phyloP scores from a whole-genome alignment of 768 basidiomycete species.

The Leccinum imitatum region DNA sequence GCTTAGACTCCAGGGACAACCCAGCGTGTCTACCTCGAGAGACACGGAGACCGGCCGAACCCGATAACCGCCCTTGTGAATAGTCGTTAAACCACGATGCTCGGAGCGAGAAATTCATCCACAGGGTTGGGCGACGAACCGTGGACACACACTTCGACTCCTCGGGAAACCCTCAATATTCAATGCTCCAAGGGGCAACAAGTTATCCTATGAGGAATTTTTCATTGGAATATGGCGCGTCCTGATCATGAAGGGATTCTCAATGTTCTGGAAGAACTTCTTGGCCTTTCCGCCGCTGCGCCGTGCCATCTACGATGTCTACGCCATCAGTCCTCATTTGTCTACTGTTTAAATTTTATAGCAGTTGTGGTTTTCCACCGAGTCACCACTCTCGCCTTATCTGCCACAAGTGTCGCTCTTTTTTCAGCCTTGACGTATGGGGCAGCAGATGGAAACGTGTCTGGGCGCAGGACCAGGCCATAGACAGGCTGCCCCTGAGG shows the following conservation, averaged over 20 bases:
- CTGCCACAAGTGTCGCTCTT: constrained; percentile 1
- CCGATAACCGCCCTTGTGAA: too few species aligned
- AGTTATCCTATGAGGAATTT: constrained; percentile 13
- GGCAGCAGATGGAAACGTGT: too few species aligned
- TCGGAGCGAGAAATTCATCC: background rate
- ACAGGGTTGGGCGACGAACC: background rate
- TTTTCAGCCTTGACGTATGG: too few species aligned
- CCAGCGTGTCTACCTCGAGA: too few species aligned
- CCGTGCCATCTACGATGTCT: constrained; percentile 23
- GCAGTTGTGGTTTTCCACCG: constrained; percentile 21
- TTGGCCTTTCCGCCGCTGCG: constrained; percentile 3
- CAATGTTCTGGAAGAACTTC: constrained; percentile 5
- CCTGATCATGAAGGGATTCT: constrained; percentile 10
- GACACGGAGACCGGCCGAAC: too few species aligned
- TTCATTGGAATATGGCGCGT: constrained; percentile 28
- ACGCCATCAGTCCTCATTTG: constrained; percentile 22
- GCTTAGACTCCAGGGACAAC: too few species aligned
- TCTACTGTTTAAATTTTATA: constrained; percentile 9
- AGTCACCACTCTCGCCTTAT: constrained; percentile 20
- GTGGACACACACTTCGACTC: background rate
- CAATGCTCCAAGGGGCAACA: background rate
- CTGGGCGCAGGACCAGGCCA: too few species aligned
- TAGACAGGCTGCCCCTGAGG: too few species aligned
- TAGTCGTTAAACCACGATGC: too few species aligned
- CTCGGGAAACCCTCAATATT: background rate